Percentiles rank a stretch among this genome's conserved stretches.
phyloP scores from a whole-genome alignment of 73 alveolate species.

The Symbiodinium natans region DNA sequence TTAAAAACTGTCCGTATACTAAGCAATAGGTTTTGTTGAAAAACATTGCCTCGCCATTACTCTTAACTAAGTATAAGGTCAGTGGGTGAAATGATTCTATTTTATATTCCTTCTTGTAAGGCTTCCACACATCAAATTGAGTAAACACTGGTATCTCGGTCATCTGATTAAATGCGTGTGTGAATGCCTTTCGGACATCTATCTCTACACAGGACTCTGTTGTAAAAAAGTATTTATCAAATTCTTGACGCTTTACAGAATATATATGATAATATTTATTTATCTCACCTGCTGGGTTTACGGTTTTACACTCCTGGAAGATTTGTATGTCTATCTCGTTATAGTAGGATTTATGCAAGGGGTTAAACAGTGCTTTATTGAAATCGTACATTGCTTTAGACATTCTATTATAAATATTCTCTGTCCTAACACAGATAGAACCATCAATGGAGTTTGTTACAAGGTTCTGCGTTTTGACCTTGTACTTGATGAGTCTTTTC shows the following conservation, averaged over 20 bases:
- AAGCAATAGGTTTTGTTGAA: conserved; percentile 9
- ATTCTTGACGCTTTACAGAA: neutral
- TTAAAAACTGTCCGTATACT: neutral
- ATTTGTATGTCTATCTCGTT: neutral
- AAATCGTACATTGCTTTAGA: neutral
- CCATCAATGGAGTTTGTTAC: neutral
- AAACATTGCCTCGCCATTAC: neutral
- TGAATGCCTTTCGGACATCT: neutral
- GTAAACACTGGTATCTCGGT: too few species aligned
- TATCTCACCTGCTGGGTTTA: too few species aligned
- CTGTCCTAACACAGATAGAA: neutral
- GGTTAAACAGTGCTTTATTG: neutral
- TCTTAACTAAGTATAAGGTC: neutral
- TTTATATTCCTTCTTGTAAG: too few species aligned
- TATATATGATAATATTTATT: neutral
- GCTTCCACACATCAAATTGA: too few species aligned
- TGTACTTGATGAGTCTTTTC: neutral
- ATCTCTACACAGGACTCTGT: too few species aligned
- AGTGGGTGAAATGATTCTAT: neutral
- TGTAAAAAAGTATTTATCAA: neutral
- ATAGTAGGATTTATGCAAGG: too few species aligned
- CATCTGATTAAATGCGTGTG: too few species aligned
- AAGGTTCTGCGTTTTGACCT: neutral
- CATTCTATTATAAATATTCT: neutral
- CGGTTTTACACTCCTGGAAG: neutral